These are phyloP conservation scores for Beauveria medogensis DNA, from an alignment of 2,329 filamentous ascomycete species.

Conservation along the genomic window DNA sequence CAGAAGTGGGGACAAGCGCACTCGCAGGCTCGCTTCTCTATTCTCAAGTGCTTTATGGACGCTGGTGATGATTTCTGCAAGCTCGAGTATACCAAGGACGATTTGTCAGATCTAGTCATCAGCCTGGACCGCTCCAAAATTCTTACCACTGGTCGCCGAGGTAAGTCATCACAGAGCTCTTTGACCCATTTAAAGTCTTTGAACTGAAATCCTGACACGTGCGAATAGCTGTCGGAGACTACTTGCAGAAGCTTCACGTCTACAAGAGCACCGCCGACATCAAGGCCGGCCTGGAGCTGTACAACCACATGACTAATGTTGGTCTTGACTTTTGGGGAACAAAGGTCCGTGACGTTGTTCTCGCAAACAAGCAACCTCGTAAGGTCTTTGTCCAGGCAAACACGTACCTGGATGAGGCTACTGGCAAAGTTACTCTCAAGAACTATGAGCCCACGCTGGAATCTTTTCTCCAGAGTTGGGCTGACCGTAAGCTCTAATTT, in stretches of 20 bases:
- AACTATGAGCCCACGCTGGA: conserved; percentile 78
- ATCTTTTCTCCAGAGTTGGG: conserved; percentile 80
- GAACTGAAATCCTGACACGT: conserved; percentile 17
- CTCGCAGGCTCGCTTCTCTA: conserved; percentile 85
- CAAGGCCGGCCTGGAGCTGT: conserved; percentile 67
- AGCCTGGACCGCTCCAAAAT: conserved; percentile 81
- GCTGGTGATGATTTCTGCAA: conserved; percentile 83
- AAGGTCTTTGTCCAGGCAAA: conserved; percentile 95
- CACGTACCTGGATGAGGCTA: conserved; percentile 61
- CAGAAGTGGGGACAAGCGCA: conserved; percentile 90
- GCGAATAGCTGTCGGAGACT: conserved; percentile 63
- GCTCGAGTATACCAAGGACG: conserved; percentile 63
- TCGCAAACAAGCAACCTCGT: conserved; percentile 71
- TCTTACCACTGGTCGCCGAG: conserved; percentile 67
- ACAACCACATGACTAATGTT: conserved; percentile 75
- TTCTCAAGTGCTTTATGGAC: conserved; percentile 75
- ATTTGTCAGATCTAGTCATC: conserved; percentile 75
- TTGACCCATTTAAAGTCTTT: too few species aligned
- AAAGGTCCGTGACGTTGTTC: conserved; percentile 66
- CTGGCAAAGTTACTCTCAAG: conserved; percentile 65
- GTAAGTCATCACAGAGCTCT: conserved; percentile 23
- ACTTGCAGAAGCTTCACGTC: conserved; percentile 84
- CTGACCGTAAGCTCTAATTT: conserved; percentile 46
- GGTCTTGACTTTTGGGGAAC: conserved; percentile 75
- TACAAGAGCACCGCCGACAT: conserved; percentile 89